Percentiles rank a stretch among this genome's conserved stretches.
These are phyloP conservation scores for Dispira simplex DNA, from an alignment of 192 early-diverging fungal genomes.

Conservation along the genomic window DNA sequence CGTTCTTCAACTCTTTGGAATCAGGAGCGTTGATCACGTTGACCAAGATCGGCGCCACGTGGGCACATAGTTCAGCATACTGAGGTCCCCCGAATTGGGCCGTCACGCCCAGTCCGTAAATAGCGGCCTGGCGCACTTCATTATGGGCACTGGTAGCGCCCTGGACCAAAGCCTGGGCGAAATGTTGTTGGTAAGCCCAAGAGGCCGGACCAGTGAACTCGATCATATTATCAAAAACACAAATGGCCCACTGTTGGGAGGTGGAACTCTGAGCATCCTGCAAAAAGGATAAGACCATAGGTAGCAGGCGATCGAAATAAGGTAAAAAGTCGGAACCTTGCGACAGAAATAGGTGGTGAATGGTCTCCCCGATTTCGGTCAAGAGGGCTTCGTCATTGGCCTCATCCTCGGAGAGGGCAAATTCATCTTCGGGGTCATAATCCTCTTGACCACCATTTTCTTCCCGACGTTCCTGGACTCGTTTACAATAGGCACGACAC, in stretches of 20 bases:
- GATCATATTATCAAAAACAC: conserved; percentile 83
- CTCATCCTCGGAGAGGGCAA: conserved; percentile 64
- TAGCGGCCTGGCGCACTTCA: conserved; percentile 86
- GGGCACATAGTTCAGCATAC: conserved; percentile 54
- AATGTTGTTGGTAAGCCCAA: conserved; percentile 43
- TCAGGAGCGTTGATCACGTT: conserved; percentile 60
- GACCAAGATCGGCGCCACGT: conserved; percentile 39
- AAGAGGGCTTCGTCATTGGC: conserved; percentile 62
- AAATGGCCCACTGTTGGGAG: conserved; percentile 83
- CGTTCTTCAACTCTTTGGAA: conserved; percentile 53
- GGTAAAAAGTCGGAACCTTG: conserved; percentile 59
- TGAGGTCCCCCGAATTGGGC: conserved; percentile 76
- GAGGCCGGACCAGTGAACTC: conserved; percentile 73
- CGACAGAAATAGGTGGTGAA: conserved; percentile 67
- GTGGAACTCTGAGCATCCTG: conserved; percentile 38
- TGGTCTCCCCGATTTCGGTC: conserved; percentile 63
- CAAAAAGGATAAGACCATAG: conserved; percentile 49
- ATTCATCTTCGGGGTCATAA: conserved; percentile 90
- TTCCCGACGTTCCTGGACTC: conserved; percentile 58
- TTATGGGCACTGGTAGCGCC: conserved; percentile 27
- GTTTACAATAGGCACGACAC: conserved; percentile 59
- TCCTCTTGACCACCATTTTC: conserved; percentile 59
- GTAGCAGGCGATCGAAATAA: conserved; percentile 66
- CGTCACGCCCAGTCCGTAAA: conserved; percentile 87
- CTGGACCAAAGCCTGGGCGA: conserved; percentile 36